Percentiles rank a stretch among this genome's conserved stretches.
phyloP scores from a whole-genome alignment of 306 rosid genomes.

The Fagus crenata region DNA sequence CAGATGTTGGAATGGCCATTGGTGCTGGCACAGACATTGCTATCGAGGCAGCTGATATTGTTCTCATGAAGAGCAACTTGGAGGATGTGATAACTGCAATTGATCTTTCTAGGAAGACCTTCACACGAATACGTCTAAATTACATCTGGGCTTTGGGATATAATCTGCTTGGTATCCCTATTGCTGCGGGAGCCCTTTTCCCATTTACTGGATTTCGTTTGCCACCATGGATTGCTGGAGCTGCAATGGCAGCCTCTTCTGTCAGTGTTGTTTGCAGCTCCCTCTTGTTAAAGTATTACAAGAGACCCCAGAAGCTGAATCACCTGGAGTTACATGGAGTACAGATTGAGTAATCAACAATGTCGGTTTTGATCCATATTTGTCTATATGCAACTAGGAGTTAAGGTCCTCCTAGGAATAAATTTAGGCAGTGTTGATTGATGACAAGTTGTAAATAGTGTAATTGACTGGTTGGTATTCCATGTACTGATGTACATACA shows the following conservation, averaged over 20 bases:
- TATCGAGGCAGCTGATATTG: constrained; percentile 89
- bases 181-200: constrained; percentile 65
- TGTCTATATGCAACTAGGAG: background rate
- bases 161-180: constrained; percentile 73
- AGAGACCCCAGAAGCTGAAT: constrained; percentile 59
- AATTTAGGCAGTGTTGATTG: background rate
- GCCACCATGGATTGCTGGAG: constrained; percentile 94
- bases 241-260: constrained; percentile 94
- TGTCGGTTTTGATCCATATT: background rate
- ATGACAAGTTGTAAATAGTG: background rate
- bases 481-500: background rate
- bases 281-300: constrained; percentile 62
- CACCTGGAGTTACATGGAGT: constrained; percentile 48
- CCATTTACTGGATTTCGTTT: constrained; percentile 58
- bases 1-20: constrained; percentile 85
- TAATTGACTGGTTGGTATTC: background rate
- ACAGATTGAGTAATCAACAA: constrained; percentile 36
- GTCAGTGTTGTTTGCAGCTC: constrained; percentile 82
- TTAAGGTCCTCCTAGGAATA: background rate
- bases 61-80: constrained; percentile 75
- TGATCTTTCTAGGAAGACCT: constrained; percentile 73
- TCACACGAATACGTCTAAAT: constrained; percentile 59
- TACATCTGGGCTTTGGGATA: constrained; percentile 81
- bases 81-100: constrained; percentile 78
- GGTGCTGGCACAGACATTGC: constrained; percentile 90